These are phyloP conservation scores for Dentipellis fragilis DNA, from an alignment of 768 basidiomycete species.

Conservation along the genomic window DNA sequence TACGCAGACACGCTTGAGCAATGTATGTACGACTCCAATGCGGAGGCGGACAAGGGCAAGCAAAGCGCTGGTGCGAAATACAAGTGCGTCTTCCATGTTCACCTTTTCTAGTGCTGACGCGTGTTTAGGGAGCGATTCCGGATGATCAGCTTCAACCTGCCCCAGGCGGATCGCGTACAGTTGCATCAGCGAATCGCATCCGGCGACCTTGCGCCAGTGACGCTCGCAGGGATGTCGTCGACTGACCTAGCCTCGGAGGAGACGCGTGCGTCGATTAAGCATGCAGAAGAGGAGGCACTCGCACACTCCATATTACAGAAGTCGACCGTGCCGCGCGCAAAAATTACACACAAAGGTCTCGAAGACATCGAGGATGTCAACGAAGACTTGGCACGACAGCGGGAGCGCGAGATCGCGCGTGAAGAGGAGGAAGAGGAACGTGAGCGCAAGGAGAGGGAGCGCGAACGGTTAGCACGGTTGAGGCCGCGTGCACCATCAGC, in stretches of 20 bases:
- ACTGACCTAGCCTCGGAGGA: constrained; percentile 87
- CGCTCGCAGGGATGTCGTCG: constrained; percentile 76
- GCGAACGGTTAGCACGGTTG: constrained; percentile 57
- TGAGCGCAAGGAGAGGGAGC: constrained; percentile 59
- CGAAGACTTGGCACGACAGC: constrained; percentile 24
- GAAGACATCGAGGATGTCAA: constrained; percentile 81
- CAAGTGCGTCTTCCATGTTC: constrained; percentile 44
- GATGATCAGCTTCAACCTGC: constrained; percentile 82
- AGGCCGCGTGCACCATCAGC: constrained; percentile 21
- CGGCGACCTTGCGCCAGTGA: constrained; percentile 52
- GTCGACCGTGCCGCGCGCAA: constrained; percentile 53
- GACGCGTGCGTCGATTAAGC: constrained; percentile 71
- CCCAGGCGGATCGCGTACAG: constrained; percentile 66
- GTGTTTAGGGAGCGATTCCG: constrained; percentile 73
- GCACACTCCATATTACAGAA: constrained; percentile 79
- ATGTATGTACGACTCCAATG: constrained; percentile 65
- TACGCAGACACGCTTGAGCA: constrained; percentile 69
- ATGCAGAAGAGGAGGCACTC: constrained; percentile 73
- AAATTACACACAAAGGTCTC: constrained; percentile 89
- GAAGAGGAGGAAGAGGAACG: constrained; percentile 51
- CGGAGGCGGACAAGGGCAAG: constrained; percentile 69
- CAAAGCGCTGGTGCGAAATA: constrained; percentile 65
- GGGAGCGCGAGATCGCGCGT: constrained; percentile 43
- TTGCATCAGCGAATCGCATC: constrained; percentile 75
- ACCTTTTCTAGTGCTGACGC: not conserved